Evolutionary conservation across 2,329 filamentous ascomycete genomes (phyloP), one percentile per base, ranked within the genome.

Genomic region (Sporothrix globosa): DNA sequence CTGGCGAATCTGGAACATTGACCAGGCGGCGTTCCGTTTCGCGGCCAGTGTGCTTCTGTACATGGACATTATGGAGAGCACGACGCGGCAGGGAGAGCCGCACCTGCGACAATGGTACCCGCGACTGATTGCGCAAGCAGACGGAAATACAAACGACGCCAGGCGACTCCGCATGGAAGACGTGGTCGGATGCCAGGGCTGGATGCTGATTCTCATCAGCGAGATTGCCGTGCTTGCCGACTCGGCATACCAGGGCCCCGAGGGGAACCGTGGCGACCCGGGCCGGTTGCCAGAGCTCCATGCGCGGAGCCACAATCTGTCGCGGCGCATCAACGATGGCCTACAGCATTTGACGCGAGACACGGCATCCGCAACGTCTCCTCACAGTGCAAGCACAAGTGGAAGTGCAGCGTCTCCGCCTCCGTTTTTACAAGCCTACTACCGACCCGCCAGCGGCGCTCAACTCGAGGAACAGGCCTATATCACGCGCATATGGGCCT

Each of bases 1-100:
- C 17, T 60, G 54, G 54, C 54, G 54, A 0, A 9, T 60, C 17
- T 60, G 54, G 54, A 60, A 60, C 54, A 60, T 34, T 6, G 54
- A 60, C 27, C 30, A 60, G 9, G 54, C 17, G 14, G 54, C 54
- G 10, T 60, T 60, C 30, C 54, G 54, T 1, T 60, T 60, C 9
- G 17, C 54, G 5, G 14, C 39, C 9, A 9, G 27, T 6, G 54
- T 41, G 17, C 34, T 60, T 2, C 54, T 60, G 7, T 39, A 39
- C 54, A 60, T 60, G 54, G 54, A 60, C 30, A 60, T 21, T 41
- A 7, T 60, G 19, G 19, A 19, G 7, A 60, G 54, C 30, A 41
- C 54, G 54, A 34, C 54, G 11, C 34, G 1, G 4, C 19, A 3
- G 1, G 17, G 1, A 9, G 3, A 1, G 2, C 54, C 34, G 9